Percentiles rank a stretch among this genome's conserved stretches.
Evolutionary conservation across 1,284 basidiomycete genomes (phyloP).

Genomic region (Coniophora puteana): DNA sequence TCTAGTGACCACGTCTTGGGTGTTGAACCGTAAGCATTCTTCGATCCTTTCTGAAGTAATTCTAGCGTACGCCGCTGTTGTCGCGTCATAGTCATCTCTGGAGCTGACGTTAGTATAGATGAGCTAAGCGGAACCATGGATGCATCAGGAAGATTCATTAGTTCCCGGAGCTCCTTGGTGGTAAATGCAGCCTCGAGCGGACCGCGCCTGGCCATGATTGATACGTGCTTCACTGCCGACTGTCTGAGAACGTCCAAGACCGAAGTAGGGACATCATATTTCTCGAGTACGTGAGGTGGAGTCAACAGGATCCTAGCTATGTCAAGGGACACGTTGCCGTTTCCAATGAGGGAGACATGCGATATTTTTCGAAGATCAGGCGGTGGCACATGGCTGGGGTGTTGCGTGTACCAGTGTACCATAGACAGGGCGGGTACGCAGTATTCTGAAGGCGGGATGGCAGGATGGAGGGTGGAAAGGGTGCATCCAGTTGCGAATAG

Average conservation of each 20-base stretch:
- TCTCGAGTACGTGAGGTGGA: constrained; percentile 53
- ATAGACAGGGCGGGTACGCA: constrained; percentile 82
- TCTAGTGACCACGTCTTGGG: constrained; percentile 76
- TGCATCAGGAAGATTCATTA: constrained; percentile 75
- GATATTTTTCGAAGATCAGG: constrained; percentile 59
- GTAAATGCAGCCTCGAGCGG: constrained; percentile 91
- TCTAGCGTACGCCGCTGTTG: constrained; percentile 68
- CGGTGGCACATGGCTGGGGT: constrained; percentile 63
- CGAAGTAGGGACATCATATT: constrained; percentile 78
- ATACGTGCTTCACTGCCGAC: constrained; percentile 73
- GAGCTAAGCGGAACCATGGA: constrained; percentile 61
- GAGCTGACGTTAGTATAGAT: constrained; percentile 36
- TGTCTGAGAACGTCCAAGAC: constrained; percentile 70
- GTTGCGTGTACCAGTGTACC: constrained; percentile 97
- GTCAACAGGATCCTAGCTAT: constrained; percentile 88
- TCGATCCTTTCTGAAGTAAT: constrained; percentile 68
- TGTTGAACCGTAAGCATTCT: constrained; percentile 42
- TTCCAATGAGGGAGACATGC: constrained; percentile 87
- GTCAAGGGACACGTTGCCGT: constrained; percentile 96
- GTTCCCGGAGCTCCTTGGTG: constrained; percentile 91
- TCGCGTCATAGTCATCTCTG: constrained; percentile 42
- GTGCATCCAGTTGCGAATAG: constrained; percentile 82
- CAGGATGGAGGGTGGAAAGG: constrained; percentile 52
- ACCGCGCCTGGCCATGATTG: constrained; percentile 84
- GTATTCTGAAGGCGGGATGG: constrained; percentile 45